phyloP scores from a whole-genome alignment of 1,284 basidiomycete genomes.

The Ganoderma lingzhi region DNA sequence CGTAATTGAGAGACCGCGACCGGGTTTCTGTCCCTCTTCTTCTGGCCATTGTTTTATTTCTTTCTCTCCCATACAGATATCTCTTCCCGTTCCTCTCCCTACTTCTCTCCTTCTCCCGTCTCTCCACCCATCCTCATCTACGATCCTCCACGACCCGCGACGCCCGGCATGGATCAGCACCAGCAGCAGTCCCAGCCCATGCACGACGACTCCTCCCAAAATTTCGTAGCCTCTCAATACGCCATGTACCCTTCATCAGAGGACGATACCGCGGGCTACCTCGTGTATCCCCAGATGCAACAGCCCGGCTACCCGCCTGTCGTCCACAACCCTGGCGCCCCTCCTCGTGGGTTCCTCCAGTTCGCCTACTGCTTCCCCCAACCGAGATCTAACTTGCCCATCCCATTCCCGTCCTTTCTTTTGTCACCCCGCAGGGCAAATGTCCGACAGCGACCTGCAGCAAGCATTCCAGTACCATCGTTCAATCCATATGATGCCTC shows the following conservation, averaged over 20 bases:
- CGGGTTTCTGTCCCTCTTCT: conserved; percentile 28
- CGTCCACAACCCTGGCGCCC: conserved; percentile 48
- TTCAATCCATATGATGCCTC: conserved; percentile 40
- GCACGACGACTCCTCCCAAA: conserved; percentile 49
- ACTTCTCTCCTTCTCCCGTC: conserved; percentile 42
- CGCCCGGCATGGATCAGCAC: conserved; percentile 50
- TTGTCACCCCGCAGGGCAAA: conserved; percentile 52
- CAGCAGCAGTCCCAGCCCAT: conserved; percentile 45
- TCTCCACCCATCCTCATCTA: conserved; percentile 25
- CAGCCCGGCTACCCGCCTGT: conserved; percentile 45
- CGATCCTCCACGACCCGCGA: conserved; percentile 42
- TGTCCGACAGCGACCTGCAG: conserved; percentile 58
- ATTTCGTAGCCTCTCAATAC: conserved; percentile 46
- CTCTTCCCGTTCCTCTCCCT: conserved; percentile 34
- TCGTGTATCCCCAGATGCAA: conserved; percentile 51
- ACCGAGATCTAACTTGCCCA: conserved; percentile 42
- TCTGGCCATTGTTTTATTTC: conserved; percentile 38
- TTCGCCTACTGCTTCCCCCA: conserved; percentile 46
- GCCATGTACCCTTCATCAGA: conserved; percentile 50
- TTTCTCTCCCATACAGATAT: conserved; percentile 34
- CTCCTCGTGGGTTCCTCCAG: conserved; percentile 60
- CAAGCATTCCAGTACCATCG: conserved; percentile 44
- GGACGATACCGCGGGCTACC: conserved; percentile 46
- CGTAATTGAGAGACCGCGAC: conserved; percentile 38
- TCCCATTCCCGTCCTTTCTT: conserved; percentile 48